Base-by-base conservation (phyloP, 2,329 filamentous ascomycete species). In the Dissoconium aciculare region DNA sequence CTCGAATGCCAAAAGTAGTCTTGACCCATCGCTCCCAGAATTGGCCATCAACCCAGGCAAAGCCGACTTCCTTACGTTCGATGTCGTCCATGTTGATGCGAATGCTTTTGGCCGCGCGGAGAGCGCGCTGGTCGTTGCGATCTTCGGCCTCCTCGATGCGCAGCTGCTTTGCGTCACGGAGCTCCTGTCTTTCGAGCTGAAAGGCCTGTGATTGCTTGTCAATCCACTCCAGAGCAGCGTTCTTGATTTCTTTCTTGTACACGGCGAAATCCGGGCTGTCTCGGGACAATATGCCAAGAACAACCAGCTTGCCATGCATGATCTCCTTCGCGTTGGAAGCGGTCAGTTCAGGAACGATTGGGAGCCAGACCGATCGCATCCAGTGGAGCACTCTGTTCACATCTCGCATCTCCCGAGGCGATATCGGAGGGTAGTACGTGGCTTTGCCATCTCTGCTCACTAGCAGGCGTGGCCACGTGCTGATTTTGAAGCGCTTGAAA, bases 11-110 rank as follows among this genome's bases (percentile, higher is more conserved):
- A 50, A 92, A 98, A 0, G 87, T 94, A n/a, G 78, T 85, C 43
- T 78, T 71, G 41, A 98, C 73, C 89, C 89, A 98, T 39, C 87
- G 72, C 57, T 95, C 85, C 89, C 89, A 98, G 56, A 95, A 95
- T 5, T 82, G 71, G 30, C 85, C 84, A 52, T 98, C 89, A 9
- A 95, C 83, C 89, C 89, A 98, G 9, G 89, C 89, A 56, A 98
- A 98, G 5, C 74, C 72, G 25, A 95, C 84, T 52, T 92, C 80
- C 55, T 87, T 92, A 45, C 78, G 77, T 50, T 84, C 75, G 31
- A 82, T 71, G 51, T 79, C 78, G 45, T 87, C 78, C 72, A 94
- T 91, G 45, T 84, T 81, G 52, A 98, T 85, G 17, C 76, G 74
- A 50, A 92, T 92, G 41, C 73, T 77, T 66, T 98, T 98, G 19